Conservation (phyloP, 2,329 filamentous ascomycete genomes). For the Pezicula carpinea region DNA sequence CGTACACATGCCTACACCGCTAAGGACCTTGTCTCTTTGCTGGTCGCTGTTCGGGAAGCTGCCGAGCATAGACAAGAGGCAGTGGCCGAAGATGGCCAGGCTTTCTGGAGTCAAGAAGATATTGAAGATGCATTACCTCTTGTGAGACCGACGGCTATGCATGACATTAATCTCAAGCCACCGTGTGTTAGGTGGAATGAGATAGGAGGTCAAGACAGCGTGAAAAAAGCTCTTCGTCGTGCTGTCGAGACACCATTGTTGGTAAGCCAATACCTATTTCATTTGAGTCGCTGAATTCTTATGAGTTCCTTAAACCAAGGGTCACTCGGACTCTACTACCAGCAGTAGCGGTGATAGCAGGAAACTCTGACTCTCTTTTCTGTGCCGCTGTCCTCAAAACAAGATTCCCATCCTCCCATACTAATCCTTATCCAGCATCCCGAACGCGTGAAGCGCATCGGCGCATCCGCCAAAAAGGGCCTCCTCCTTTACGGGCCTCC, state of each 20-base stretch:
- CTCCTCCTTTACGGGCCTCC: constrained; percentile 88
- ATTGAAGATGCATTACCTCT: constrained; percentile 61
- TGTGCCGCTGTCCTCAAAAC: no score
- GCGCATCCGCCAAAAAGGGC: constrained; percentile 66
- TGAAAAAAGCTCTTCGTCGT: constrained; percentile 58
- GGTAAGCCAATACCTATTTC: constrained; percentile 13
- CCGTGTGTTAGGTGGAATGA: constrained; percentile 83
- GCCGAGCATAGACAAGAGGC: constrained; percentile 22
- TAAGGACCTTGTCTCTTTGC: constrained; percentile 65
- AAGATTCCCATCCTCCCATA: not conserved
- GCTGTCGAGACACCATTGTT: constrained; percentile 30
- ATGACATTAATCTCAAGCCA: constrained; percentile 83
- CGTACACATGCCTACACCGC: constrained; percentile 86
- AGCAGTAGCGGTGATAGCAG: no score
- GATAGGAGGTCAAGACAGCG: constrained; percentile 76
- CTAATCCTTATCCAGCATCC: constrained; percentile 34
- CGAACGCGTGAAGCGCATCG: constrained; percentile 43
- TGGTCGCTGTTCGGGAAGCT: constrained; percentile 45
- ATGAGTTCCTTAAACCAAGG: no score
- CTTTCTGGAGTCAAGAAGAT: constrained; percentile 39
- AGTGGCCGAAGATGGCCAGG: constrained; percentile 2
- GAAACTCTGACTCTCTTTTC: no score
- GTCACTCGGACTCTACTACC: no score
- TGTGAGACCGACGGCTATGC: constrained; percentile 80
- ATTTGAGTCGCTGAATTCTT: not conserved